These are phyloP conservation scores for Lagerstroemia speciosa DNA, from an alignment of 345 rosid genomes.

Conservation along the genomic window DNA sequence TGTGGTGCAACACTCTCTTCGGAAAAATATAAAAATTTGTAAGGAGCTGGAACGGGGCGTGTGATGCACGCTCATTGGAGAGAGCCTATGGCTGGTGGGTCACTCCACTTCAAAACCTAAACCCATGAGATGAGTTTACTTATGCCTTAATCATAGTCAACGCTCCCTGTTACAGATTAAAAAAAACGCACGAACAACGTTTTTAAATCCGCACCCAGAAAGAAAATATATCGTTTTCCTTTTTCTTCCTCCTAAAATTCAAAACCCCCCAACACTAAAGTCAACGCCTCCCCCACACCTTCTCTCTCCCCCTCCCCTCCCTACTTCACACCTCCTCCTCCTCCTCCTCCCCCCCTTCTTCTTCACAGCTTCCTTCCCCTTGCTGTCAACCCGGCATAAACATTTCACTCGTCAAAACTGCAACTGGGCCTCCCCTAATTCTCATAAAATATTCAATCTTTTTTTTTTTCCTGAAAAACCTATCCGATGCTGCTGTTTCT, in stretches of 20 bases:
- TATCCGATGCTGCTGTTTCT: slow-evolving; percentile 5
- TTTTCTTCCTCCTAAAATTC: slow-evolving; percentile 10
- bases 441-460: background rate
- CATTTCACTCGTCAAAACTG: background rate
- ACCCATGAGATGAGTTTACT: slow-evolving; percentile 15
- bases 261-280: slow-evolving; percentile 30
- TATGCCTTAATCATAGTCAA: slow-evolving; percentile 25
- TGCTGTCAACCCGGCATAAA: slow-evolving; percentile 19
- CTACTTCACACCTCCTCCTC: slow-evolving; percentile 12
- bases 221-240: slow-evolving; percentile 6
- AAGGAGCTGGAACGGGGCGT: too few relatives aligned
- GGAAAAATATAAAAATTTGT: too few relatives aligned
- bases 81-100: background rate
- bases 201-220: slow-evolving; percentile 3
- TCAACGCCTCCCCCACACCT: slow-evolving; percentile 45
- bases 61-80: slow-evolving; percentile 8
- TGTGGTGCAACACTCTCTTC: too few relatives aligned
- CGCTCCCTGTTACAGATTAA: slow-evolving; percentile 13
- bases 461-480: background rate
- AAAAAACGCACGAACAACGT: too few relatives aligned
- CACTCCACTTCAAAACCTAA: background rate
- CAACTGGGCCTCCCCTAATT: background rate
- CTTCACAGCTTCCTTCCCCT: slow-evolving; percentile 3
- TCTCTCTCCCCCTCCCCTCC: slow-evolving; percentile 11
- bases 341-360: background rate